Percentiles rank a stretch among this genome's conserved stretches.
phyloP scores from a whole-genome alignment of 805 yeast genomes.

The Barnettozyma salicaria region DNA sequence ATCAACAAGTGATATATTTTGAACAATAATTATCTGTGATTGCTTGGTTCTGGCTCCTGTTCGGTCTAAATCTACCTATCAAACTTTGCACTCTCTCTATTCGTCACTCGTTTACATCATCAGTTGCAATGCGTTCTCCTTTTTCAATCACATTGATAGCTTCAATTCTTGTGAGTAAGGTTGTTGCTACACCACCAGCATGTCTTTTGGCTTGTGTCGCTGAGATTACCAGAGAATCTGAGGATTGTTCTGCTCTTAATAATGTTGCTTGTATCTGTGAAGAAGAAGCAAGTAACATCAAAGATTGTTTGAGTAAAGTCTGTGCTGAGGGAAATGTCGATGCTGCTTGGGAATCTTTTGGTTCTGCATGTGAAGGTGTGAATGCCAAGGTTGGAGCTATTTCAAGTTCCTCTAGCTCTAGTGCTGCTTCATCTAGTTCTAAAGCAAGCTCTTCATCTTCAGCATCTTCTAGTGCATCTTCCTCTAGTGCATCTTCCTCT shows the following conservation, averaged over 20 bases:
- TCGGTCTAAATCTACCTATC: too few relatives aligned
- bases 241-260: constrained; percentile 52
- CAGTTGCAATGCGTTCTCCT: too few relatives aligned
- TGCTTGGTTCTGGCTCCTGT: too few relatives aligned
- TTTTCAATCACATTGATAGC: constrained; percentile 6
- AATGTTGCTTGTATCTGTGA: constrained; percentile 66
- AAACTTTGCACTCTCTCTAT: too few relatives aligned
- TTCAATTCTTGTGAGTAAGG: constrained; percentile 19
- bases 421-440: constrained; percentile 13
- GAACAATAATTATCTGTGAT: too few relatives aligned
- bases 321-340: constrained; percentile 64
- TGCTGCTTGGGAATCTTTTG: constrained; percentile 55
- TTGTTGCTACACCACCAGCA: constrained; percentile 76
- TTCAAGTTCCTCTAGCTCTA: constrained; percentile 9
- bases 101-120: neutral
- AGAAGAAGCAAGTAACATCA: constrained; percentile 44
- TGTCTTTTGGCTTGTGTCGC: constrained; percentile 87
- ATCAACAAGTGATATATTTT: too few relatives aligned
- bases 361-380: constrained; percentile 45
- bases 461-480: constrained; percentile 10
- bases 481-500: constrained; percentile 12
- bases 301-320: constrained; percentile 54
- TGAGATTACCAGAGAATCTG: constrained; percentile 49
- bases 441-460: constrained; percentile 12
- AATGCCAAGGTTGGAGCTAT: constrained; percentile 25